Percentiles rank a stretch among this genome's conserved stretches.
These are phyloP conservation scores for Rhizopogon sp. DNA, from an alignment of 768 basidiomycete species.

Conservation along the genomic window DNA sequence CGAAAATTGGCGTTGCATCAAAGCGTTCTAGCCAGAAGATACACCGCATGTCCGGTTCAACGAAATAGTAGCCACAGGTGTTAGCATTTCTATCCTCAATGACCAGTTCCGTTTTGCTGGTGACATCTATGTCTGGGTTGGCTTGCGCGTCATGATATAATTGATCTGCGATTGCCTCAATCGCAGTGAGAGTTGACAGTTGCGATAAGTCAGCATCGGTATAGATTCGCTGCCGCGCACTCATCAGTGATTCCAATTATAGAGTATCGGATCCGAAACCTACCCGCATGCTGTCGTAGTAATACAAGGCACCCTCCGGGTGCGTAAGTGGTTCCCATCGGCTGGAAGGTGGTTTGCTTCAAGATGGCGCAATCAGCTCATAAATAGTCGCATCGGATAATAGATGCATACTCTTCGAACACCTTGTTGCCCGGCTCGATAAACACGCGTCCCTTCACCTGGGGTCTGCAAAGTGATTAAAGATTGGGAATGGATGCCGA, in stretches of 20 bases:
- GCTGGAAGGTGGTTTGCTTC: not conserved
- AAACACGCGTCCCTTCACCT: not conserved
- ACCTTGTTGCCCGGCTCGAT: not conserved
- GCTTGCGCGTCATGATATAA: conserved; percentile 8
- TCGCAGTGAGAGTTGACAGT: conserved; percentile 14
- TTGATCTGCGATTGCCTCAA: conserved; percentile 21
- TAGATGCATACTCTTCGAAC: not conserved
- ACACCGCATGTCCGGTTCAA: conserved; percentile 33
- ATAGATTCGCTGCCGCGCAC: conserved; percentile 31
- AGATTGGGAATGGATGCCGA: not conserved
- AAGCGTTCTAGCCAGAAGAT: conserved; percentile 45
- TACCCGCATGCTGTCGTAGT: conserved; percentile 37
- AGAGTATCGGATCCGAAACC: not conserved
- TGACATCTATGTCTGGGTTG: conserved; percentile 20
- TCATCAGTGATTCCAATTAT: not conserved
- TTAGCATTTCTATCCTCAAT: conserved; percentile 13
- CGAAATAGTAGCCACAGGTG: conserved; percentile 37
- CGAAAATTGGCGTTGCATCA: conserved; percentile 25
- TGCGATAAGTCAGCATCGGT: conserved; percentile 47
- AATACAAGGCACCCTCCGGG: conserved; percentile 54
- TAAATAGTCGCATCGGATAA: not conserved
- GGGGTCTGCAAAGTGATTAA: not conserved
- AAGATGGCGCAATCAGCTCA: not conserved
- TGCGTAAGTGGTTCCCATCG: conserved; percentile 42
- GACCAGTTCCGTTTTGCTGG: conserved; percentile 32